Evolutionary conservation across 2,329 filamentous ascomycete species (phyloP).

Genomic region (Alternaria ventricosa): DNA sequence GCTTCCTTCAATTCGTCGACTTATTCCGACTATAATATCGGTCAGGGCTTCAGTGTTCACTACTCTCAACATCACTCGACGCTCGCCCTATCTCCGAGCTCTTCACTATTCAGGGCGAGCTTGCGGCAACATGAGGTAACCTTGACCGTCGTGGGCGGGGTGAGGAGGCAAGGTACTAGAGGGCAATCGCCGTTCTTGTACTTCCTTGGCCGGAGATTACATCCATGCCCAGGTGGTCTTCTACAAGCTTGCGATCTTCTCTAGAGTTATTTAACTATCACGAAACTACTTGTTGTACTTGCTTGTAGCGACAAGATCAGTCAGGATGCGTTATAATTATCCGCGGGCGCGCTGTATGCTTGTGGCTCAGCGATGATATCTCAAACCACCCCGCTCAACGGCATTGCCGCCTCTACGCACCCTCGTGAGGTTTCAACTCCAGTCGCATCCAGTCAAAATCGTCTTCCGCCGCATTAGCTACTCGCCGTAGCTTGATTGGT

Average conservation of each 20-base stretch:
- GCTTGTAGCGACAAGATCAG: no score
- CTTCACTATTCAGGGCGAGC: constrained; percentile 26
- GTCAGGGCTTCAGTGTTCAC: neutral
- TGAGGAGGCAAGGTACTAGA: constrained; percentile 26
- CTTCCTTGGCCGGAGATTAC: neutral
- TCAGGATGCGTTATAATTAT: neutral
- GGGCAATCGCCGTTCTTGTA: constrained; percentile 33
- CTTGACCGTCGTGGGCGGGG: constrained; percentile 22
- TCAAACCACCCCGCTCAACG: neutral
- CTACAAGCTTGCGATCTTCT: no score
- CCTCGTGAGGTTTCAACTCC: neutral
- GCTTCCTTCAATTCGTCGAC: neutral
- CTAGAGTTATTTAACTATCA: no score
- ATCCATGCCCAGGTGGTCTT: no score
- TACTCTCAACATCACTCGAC: neutral
- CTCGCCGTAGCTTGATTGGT: no score
- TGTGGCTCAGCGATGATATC: accelerated
- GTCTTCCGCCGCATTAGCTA: neutral
- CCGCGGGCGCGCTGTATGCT: neutral
- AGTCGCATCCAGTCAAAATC: neutral
- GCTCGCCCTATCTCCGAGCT: neutral
- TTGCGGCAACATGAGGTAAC: constrained; percentile 19
- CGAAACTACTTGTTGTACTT: no score
- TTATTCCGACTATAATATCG: no score
- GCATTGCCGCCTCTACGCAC: neutral